Evolutionary conservation across 1,284 basidiomycete species (phyloP), one percentile per base, ranked within the genome.

Genomic region (Xerocomus nothofagi): DNA sequence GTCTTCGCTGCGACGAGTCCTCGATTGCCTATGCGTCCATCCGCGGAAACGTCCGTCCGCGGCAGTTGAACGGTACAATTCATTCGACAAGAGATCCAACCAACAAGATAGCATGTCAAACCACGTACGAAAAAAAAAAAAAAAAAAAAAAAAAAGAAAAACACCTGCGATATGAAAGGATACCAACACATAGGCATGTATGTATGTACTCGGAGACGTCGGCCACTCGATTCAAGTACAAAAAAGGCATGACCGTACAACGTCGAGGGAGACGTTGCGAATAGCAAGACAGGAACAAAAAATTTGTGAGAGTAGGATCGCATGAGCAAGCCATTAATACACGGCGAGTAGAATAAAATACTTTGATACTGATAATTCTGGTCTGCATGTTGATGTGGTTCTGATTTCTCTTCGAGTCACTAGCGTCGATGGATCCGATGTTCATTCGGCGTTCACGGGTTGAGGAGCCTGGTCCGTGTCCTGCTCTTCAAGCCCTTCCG

Each of bases 251-350:
- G 39, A 9, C 8, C 26, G 31, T 48, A 57, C 43, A 38, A 46
- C 17, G 15, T 24, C 6, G 47, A n/a, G 12, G 8, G 17, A 46
- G 43, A 21, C 18, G 18, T 11, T 31, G 45, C 9, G n/a, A 36
- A 48, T 37, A 27, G 26, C 50, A 37, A 40, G 39, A 49, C 21
- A 36, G 38, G n/a, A 44, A 47, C 26, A 30, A 44, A 24, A 20
- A 33, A 15, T n/a, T n/a, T n/a, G n/a, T n/a, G 20, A 14, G 21
- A 10, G 21, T 21, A 39, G 39, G 44, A 44, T 58, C 53, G 57
- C 62, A 61, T 61, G 41, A 49, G 52, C 50, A 56, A 53, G 31
- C 23, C 32, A 61, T 58, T 65, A 65, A 58, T 61, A 61, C 59
- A 61, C 38, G 20, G 40, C 42, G 45, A 43, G 41, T 65, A 65